Evolutionary conservation across 2,329 filamentous ascomycete species (phyloP).

Genomic region (Hypoxylon sp.): DNA sequence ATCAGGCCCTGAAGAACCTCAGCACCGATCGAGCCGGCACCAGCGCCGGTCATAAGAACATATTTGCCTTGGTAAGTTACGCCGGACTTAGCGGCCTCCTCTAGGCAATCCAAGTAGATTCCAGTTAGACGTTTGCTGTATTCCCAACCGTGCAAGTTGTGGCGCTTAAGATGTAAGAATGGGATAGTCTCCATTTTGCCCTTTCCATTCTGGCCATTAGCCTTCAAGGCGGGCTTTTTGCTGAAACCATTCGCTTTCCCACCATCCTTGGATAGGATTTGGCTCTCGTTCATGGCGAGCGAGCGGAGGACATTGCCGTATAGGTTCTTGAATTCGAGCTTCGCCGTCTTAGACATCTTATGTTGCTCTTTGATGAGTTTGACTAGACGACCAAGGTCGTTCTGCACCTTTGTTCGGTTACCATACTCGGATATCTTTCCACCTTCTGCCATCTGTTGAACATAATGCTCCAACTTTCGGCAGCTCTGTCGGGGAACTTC

Average conservation of each 20-base stretch:
- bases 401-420: conserved; percentile 97
- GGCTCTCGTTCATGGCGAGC: conserved; percentile 95
- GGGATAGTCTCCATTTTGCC: conserved; percentile 97
- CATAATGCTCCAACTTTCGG: conserved; percentile 97
- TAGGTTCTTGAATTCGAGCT: conserved; percentile 93
- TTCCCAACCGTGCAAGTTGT: conserved; percentile 93
- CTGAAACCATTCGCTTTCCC: conserved; percentile 64
- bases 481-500: conserved; percentile 88
- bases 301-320: conserved; percentile 96
- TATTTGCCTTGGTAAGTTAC: conserved; percentile 95
- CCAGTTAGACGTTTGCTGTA: conserved; percentile 99
- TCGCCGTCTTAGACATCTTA: conserved; percentile 94
- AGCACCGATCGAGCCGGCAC: conserved; percentile 96
- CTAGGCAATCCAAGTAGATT: conserved; percentile 89
- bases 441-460: conserved; percentile 97
- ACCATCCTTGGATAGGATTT: conserved; percentile 91
- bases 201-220: conserved; percentile 68
- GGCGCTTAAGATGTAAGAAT: conserved; percentile 96
- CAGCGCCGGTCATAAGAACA: conserved; percentile 96
- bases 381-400: conserved; percentile 93
- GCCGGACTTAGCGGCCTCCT: conserved; percentile 85
- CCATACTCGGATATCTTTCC: conserved; percentile 99
- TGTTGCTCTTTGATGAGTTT: conserved; percentile 99
- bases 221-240: conserved; percentile 61
- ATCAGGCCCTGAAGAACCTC: conserved; percentile 96